These are phyloP conservation scores for Talaromyces sp. DNA, from an alignment of 2,329 filamentous ascomycete species.

Conservation along the genomic window DNA sequence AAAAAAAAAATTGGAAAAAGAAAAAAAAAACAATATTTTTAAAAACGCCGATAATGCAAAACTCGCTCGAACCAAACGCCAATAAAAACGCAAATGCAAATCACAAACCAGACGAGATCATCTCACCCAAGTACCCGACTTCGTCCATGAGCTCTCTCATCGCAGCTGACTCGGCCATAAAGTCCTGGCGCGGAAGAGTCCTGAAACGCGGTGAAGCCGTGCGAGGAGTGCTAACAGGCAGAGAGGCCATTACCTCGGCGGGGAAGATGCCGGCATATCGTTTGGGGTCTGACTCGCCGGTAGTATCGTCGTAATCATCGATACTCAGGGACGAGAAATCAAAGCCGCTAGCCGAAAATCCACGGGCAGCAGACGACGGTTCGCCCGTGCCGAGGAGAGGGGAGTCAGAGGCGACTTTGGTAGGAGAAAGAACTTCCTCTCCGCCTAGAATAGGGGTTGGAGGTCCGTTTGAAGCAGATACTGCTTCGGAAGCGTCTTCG, in stretches of 20 bases:
- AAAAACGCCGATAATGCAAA: background rate
- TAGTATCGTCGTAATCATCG: conserved; percentile 21
- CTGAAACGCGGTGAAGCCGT: conserved; percentile 7
- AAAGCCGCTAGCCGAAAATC: conserved; percentile 21
- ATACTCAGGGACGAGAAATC: conserved; percentile 29
- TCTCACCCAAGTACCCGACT: conserved; percentile 46
- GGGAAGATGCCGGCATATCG: conserved; percentile 33
- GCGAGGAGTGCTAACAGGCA: conserved; percentile 15
- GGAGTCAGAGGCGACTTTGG: conserved; percentile 5
- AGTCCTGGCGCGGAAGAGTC: conserved; percentile 13
- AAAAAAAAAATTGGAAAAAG: too few relatives aligned
- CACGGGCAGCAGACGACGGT: conserved; percentile 19
- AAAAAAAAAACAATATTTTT: background rate
- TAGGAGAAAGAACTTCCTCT: conserved; percentile 23
- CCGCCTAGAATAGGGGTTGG: conserved; percentile 33
- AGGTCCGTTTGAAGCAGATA: conserved; percentile 24
- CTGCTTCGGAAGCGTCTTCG: conserved; percentile 10
- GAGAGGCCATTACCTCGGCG: conserved; percentile 22
- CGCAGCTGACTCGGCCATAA: conserved; percentile 15
- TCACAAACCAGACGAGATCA: conserved; percentile 35
- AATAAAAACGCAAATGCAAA: background rate
- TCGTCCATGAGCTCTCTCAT: conserved; percentile 49
- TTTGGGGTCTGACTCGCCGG: conserved; percentile 30
- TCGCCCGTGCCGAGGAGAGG: conserved; percentile 4
- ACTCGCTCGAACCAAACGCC: background rate